phyloP scores from a whole-genome alignment of 1,139 yeast species.

The Maudiozyma humilis region DNA sequence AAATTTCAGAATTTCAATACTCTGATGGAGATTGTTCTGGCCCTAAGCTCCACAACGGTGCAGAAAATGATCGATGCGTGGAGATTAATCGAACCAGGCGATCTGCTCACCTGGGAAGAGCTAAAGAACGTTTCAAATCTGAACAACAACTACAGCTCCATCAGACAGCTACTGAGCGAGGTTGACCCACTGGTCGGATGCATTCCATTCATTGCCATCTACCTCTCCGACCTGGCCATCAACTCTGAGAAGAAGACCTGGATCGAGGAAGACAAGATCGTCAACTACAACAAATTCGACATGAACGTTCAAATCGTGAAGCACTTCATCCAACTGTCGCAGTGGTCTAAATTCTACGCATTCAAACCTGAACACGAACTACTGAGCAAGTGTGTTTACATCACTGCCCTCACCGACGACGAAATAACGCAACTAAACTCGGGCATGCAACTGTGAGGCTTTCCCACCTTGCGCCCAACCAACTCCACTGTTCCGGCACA shows the following conservation, averaged over 20 bases:
- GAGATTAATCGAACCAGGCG: conserved; percentile 49
- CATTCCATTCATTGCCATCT: conserved; percentile 82
- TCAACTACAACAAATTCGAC: conserved; percentile 73
- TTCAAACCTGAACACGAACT: conserved; percentile 47
- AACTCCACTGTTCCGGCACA: not conserved
- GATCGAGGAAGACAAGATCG: conserved; percentile 37
- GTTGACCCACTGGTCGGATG: conserved; percentile 70
- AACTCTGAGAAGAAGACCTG: conserved; percentile 55
- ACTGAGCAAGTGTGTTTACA: conserved; percentile 74
- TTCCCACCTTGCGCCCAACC: no score
- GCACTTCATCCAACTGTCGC: conserved; percentile 71
- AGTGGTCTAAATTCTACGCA: conserved; percentile 67
- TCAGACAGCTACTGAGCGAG: conserved; percentile 55
- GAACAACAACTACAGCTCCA: conserved; percentile 52
- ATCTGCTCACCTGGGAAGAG: conserved; percentile 55
- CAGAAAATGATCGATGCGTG: conserved; percentile 64
- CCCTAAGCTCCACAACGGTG: conserved; percentile 66
- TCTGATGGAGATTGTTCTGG: conserved; percentile 77
- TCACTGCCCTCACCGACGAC: conserved; percentile 65
- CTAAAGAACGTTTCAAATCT: conserved; percentile 59
- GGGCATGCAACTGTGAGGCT: not conserved
- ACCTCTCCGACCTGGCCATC: conserved; percentile 71
- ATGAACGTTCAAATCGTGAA: conserved; percentile 73
- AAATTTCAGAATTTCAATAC: conserved; percentile 77
- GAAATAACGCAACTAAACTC: conserved; percentile 41